Evolutionary conservation across 2,329 filamentous ascomycete species (phyloP), one percentile per base, ranked within the genome.

Genomic region (Sarocladiaceae sp.): DNA sequence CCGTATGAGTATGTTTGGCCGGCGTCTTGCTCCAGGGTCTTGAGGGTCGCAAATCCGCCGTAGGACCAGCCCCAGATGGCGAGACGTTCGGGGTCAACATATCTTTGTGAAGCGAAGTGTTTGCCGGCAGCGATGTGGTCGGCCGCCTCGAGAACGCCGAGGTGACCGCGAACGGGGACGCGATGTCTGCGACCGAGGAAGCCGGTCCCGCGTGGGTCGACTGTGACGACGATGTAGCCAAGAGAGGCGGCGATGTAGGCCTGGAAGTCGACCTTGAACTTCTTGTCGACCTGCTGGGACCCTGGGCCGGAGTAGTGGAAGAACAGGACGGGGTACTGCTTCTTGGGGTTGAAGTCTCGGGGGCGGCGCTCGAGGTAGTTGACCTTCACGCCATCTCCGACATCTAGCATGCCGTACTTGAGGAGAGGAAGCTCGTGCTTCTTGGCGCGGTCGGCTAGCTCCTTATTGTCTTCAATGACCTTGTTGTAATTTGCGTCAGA

Each of bases 61-160:
- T 93, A 98, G 50, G 88, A 95, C 93, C 93, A 98, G 39, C 93
- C 93, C 93, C 93, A 98, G 58, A 98, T 95, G 16, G 89, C 90
- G 53, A 98, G 79, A 45, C 86, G 80, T 6, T 80, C 73, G 20
- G 77, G 71, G 60, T 98, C 94, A 12, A 96, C 83, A 62, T 98
- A 97, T 12, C 76, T 65, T 59, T 88, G 91, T 29, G 71, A 69
- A 0, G 85, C 83, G 82, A 88, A 97, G 51, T 85, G 79, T 63
- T 90, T 85, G 3, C 87, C 93, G 1, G 89, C 85, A 20, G 83
- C 85, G 52, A 98, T 97, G 63, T 98, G 93, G 62, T 97, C 93
- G 31, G 80, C 73, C 1, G 91, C 80, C 68, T 98, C 93, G 59
- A 82, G 88, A 55, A 85, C 71, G 15, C 93, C 93, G 24, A 98